Evolutionary conservation across 192 early-diverging fungal species (phyloP), one percentile per base, ranked within the genome.

Genomic region (Endogone sp.): DNA sequence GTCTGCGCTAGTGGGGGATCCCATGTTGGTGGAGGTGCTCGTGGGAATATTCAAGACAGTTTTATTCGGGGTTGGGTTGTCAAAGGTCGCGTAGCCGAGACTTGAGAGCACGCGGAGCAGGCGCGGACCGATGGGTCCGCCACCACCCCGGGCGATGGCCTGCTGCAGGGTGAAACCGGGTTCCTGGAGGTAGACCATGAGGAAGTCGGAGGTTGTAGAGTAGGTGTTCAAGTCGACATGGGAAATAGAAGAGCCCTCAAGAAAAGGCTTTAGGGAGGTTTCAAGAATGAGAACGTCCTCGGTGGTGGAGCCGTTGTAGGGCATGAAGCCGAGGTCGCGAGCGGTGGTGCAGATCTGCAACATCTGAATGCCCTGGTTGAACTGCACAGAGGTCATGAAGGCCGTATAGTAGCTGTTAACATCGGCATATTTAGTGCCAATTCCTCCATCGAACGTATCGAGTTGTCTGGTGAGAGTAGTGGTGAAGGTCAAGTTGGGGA

Each of bases 141-240:
- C 54, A 4, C 57, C 24, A 0, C 64, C 67, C 31, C 29, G n/a
- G 20, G n/a, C 23, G 29, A 79, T 60, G 3, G 59, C 65, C 22
- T 76, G 32, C 0, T 56, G 63, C 4, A 71, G 20, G 2, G 71
- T 63, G 24, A 77, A 27, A 11, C 79, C 79, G n/a, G 65, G 68
- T 21, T 80, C 75, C 62, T 73, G 66, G 60, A 77, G 62, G 55
- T 57, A 80, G 4, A 63, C 61, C 79, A 80, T 80, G 22, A 80
- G 70, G 58, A 77, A 80, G 31, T 80, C 79, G 16, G 59, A 25
- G 2, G 65, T 68, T 56, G 70, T 31, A 21, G 73, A 67, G 63
- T 77, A 80, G 3, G 30, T 55, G 11, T 54, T 25, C 44, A 73
- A 74, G 29, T 77, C 75, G 0, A 73, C 79, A 61, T 80, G 79